phyloP scores from a whole-genome alignment of 176 grass and related monocot species.

The Bromus sterilis region DNA sequence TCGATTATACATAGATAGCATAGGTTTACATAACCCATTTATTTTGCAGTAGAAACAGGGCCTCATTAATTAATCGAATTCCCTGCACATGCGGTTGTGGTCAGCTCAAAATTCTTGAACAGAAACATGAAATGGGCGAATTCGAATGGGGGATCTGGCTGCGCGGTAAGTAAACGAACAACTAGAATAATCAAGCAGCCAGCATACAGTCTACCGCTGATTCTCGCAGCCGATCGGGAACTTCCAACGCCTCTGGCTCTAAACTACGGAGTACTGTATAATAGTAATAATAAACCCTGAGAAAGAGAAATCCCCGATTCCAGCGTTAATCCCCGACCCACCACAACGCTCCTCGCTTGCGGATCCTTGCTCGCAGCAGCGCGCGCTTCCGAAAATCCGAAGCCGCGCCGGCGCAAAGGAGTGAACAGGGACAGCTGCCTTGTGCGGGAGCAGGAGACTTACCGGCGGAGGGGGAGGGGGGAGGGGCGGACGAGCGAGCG shows the following conservation, averaged over 20 bases:
- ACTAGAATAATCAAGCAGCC: background rate
- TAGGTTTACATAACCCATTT: background rate
- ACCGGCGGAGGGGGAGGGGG: background rate
- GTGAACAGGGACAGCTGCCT: background rate
- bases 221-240: background rate
- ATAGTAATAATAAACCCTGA: background rate
- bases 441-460: background rate
- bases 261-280: background rate
- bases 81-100: background rate
- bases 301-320: background rate
- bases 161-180: background rate
- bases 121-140: background rate
- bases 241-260: too few species aligned
- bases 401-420: background rate
- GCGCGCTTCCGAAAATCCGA: too few species aligned
- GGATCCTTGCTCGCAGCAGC: background rate
- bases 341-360: background rate
- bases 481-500: background rate
- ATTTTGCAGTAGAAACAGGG: background rate
- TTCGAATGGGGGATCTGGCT: background rate
- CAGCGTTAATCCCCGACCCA: background rate
- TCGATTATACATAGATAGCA: too few species aligned
- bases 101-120: background rate
- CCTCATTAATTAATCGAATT: too few species aligned
- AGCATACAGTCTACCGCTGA: background rate